phyloP scores from a whole-genome alignment of 2,329 filamentous ascomycete genomes.

The Exophiala xenobiotica region DNA sequence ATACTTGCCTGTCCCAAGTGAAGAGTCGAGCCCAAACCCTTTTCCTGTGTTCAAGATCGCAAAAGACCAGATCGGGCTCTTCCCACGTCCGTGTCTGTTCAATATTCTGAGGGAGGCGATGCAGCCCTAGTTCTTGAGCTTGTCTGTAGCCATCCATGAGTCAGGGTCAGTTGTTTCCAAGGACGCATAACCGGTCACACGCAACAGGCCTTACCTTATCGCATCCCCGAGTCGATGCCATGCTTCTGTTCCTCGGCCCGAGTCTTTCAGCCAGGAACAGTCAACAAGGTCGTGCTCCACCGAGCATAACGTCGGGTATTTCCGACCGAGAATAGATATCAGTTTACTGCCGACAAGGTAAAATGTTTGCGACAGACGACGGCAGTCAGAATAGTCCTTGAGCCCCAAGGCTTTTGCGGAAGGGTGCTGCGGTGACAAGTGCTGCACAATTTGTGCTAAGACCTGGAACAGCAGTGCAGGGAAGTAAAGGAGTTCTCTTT shows the following conservation, averaged over 20 bases:
- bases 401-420: slow-evolving; percentile 7
- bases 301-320: slow-evolving; percentile 9
- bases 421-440: neutral
- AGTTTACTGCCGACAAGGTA: slow-evolving; percentile 1
- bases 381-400: neutral
- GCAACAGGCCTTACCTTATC: slow-evolving; percentile 7
- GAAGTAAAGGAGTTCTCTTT: slow-evolving; percentile 6
- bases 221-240: slow-evolving; percentile 11
- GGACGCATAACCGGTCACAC: neutral
- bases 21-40: slow-evolving; percentile 9
- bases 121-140: slow-evolving; percentile 15
- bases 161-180: neutral
- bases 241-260: slow-evolving; percentile 10
- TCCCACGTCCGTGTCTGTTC: neutral
- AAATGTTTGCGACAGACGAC: slow-evolving; percentile 8
- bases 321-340: slow-evolving; percentile 9
- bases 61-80: neutral
- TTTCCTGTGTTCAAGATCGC: slow-evolving; percentile 10
- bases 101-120: slow-evolving; percentile 5
- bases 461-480: slow-evolving; percentile 14
- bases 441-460: slow-evolving; percentile 6
- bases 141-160: slow-evolving; percentile 3
- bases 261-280: slow-evolving; percentile 12
- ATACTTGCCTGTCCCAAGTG: slow-evolving; percentile 8
- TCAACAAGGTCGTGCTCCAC: slow-evolving; percentile 8